phyloP scores from a whole-genome alignment of 2,329 filamentous ascomycete species.

The Fusarium nodosum region DNA sequence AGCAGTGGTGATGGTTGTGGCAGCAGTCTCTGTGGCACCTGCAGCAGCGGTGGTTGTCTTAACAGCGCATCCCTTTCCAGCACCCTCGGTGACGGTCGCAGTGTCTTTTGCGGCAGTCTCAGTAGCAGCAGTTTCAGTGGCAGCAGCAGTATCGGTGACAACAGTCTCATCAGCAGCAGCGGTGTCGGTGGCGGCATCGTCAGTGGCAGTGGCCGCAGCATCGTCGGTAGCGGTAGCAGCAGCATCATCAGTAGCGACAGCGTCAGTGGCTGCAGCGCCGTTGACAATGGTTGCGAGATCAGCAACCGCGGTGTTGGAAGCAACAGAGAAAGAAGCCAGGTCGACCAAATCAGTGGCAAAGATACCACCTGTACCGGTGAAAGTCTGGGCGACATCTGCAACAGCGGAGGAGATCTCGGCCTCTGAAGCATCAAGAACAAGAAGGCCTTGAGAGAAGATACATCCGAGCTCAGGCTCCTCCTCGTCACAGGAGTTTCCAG shows the following conservation, averaged over 20 bases:
- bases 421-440: slow-evolving; percentile 14
- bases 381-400: background rate
- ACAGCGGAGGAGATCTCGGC: slow-evolving; percentile 24
- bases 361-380: slow-evolving; percentile 25
- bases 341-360: slow-evolving; percentile 11
- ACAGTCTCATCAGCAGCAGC: background rate
- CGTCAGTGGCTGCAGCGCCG: background rate
- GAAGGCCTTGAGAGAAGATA: slow-evolving; percentile 11
- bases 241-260: background rate
- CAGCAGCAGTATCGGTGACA: background rate
- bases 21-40: background rate
- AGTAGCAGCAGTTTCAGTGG: background rate
- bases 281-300: slow-evolving; percentile 22
- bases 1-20: background rate
- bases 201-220: background rate
- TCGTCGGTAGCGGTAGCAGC: background rate
- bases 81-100: background rate
- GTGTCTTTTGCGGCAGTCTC: background rate
- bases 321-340: background rate
- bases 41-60: background rate
- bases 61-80: slow-evolving; percentile 8
- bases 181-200: background rate
- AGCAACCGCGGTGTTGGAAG: slow-evolving; percentile 6
- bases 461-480: slow-evolving; percentile 20
- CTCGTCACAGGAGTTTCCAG: slow-evolving; percentile 21